These are phyloP conservation scores for Fistulinella cinereoalba DNA, from an alignment of 1,284 basidiomycete species.

Conservation along the genomic window DNA sequence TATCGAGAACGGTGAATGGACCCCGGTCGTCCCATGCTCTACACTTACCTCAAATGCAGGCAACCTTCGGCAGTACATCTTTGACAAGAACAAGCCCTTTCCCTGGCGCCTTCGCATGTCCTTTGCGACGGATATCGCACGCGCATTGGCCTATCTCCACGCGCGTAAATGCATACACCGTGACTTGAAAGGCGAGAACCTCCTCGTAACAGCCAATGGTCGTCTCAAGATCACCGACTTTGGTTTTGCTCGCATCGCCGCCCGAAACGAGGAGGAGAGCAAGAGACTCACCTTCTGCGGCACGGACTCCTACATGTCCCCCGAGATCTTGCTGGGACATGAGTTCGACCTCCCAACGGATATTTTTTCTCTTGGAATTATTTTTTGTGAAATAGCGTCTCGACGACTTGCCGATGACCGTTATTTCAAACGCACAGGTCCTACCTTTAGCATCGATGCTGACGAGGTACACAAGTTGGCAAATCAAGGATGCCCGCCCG, in stretches of 20 bases:
- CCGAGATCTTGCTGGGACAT: slow-evolving; percentile 89
- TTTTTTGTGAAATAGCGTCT: slow-evolving; percentile 89
- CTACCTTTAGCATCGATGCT: slow-evolving; percentile 74
- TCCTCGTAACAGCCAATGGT: slow-evolving; percentile 91
- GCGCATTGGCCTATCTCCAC: slow-evolving; percentile 95
- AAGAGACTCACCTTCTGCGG: slow-evolving; percentile 94
- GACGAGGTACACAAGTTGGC: slow-evolving; percentile 72
- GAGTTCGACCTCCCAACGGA: slow-evolving; percentile 94
- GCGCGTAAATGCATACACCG: slow-evolving; percentile 85
- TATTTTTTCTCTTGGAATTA: slow-evolving; percentile 92
- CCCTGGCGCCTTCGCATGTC: slow-evolving; percentile 90
- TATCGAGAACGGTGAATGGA: slow-evolving; percentile 65
- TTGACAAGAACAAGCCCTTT: slow-evolving; percentile 74
- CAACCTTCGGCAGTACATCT: slow-evolving; percentile 86
- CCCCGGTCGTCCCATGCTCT: neutral
- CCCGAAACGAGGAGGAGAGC: slow-evolving; percentile 86
- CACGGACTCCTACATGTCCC: slow-evolving; percentile 92
- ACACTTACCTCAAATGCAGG: slow-evolving; percentile 35
- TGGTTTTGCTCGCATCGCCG: slow-evolving; percentile 91
- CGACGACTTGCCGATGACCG: slow-evolving; percentile 82
- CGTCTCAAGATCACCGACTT: slow-evolving; percentile 97
- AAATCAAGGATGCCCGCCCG: slow-evolving; percentile 74
- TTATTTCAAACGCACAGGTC: slow-evolving; percentile 77
- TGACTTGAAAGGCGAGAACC: slow-evolving; percentile 96
- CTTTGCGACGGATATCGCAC: slow-evolving; percentile 91